These are phyloP conservation scores for Carpinus fangiana DNA, from an alignment of 306 rosid species.

Conservation along the genomic window DNA sequence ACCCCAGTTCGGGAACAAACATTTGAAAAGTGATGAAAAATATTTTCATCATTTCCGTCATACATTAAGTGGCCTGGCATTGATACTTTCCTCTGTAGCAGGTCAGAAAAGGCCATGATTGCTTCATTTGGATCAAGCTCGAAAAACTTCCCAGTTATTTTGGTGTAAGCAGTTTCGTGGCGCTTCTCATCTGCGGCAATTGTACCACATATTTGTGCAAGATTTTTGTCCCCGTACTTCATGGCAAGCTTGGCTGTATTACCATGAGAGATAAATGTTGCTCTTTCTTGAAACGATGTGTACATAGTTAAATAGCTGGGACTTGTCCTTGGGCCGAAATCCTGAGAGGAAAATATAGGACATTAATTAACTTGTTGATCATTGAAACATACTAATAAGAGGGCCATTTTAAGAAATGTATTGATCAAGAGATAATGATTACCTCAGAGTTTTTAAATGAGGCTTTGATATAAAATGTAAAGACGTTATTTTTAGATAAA, in stretches of 20 bases:
- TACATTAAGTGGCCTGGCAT: conserved; percentile 93
- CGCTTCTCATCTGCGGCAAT: conserved; percentile 90
- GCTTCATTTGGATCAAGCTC: conserved; percentile 82
- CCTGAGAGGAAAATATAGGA: conserved; percentile 32
- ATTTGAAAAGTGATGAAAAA: conserved; percentile 64
- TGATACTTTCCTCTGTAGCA: conserved; percentile 82
- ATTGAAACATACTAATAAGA: background rate
- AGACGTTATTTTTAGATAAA: too few species aligned
- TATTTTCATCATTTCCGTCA: conserved; percentile 66
- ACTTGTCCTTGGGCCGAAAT: conserved; percentile 71
- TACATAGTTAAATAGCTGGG: conserved; percentile 80
- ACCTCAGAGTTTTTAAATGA: too few species aligned
- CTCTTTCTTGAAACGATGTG: conserved; percentile 92
- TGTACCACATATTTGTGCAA: conserved; percentile 87
- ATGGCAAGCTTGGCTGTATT: conserved; percentile 83
- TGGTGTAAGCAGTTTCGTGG: conserved; percentile 82
- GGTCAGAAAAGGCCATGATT: conserved; percentile 62
- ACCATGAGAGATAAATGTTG: conserved; percentile 83
- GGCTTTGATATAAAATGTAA: too few species aligned
- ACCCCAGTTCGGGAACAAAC: conserved; percentile 78
- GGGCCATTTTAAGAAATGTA: too few species aligned
- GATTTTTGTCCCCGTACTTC: conserved; percentile 67
- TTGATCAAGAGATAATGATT: too few species aligned
- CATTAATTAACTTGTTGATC: background rate
- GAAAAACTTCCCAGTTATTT: conserved; percentile 71